Evolutionary conservation across 352 stramenopile genomes (phyloP).

Genomic region (Blastocystis sp.): DNA sequence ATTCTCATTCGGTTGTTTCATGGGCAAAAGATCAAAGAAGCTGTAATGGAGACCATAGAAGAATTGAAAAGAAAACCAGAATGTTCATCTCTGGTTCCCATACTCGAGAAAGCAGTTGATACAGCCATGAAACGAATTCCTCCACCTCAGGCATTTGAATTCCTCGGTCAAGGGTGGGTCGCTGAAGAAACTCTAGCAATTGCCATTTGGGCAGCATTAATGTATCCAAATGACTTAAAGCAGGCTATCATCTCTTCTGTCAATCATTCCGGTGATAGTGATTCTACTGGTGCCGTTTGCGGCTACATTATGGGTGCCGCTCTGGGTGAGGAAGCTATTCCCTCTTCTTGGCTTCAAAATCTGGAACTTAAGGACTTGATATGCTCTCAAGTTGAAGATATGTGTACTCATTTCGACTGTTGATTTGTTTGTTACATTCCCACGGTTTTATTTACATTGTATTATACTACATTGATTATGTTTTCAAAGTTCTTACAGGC

Average conservation of each 20-base stretch:
- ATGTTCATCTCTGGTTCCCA: neutral
- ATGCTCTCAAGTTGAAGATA: neutral
- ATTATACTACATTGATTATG: neutral
- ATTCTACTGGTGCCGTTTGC: constrained; percentile 4
- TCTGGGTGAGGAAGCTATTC: constrained; percentile 15
- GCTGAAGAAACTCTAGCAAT: constrained; percentile 38
- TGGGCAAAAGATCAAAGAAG: neutral
- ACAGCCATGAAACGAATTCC: neutral
- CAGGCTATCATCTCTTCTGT: neutral
- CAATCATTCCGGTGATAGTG: constrained; percentile 58
- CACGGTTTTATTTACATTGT: neutral
- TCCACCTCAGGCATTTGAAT: neutral
- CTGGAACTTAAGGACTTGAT: constrained; percentile 32
- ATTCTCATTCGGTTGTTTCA: neutral
- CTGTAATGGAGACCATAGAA: neutral
- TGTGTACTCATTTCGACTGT: neutral
- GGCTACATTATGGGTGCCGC: constrained; percentile 34
- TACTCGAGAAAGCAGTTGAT: neutral
- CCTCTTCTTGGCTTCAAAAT: constrained; percentile 6
- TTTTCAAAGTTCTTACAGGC: constrained; percentile 20
- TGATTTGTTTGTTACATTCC: constrained; percentile 14
- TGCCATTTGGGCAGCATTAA: constrained; percentile 19
- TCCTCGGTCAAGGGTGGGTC: neutral
- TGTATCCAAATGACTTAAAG: constrained; percentile 27
- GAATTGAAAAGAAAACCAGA: neutral